Base-by-base conservation (phyloP, 2,329 filamentous ascomycete species). In the Colletotrichum tamarilloi region DNA sequence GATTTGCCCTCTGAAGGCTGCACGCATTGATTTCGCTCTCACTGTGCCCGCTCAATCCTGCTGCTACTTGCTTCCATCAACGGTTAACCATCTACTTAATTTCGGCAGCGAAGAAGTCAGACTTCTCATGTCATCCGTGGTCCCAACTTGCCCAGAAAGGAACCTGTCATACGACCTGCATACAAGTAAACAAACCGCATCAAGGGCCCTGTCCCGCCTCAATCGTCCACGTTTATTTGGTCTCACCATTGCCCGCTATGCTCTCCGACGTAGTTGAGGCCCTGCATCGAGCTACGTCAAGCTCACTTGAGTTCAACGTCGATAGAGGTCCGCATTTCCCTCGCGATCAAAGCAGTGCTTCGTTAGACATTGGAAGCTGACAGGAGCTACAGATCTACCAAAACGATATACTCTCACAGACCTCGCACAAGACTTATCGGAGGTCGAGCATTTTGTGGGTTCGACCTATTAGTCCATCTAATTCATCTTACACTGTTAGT, bases 371-470 rank as follows among this genome's bases (percentile, higher is more conserved):
- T n/a, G 9, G 12, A 9, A 14, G 26, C 69, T 72, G 8, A 72
- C 19, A 30, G 6, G 9, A 62, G 26, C 5, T 19, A 42, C 24
- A 68, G 65, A 30, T 32, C 19, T 63, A 7, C 65, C 52, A 5
- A 26, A 28, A 24, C 28, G 19, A 22, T 72, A 58, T 22, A 68
- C 65, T 7, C 52, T 72, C 4, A 28, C 46, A 14, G 59, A 63
- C 24, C 49, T 72, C 11, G 58, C 38, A 14, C 6, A 35, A 9
- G 69, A 53, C 19, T 28, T 72, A 5, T 24, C 65, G 14, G n/a
- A 58, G 24, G 52, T 65, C 30, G 16, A 58, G 12, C 26, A 19
- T 53, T 59, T 63, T 52, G 65, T 68, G 24, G 62, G 64, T 52
- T 24, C 5, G 38, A 6, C 38, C 38, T 42, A 42, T 38, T 35